Evolutionary conservation across 768 basidiomycete species (phyloP).

Genomic region (Macrolepiota fuliginosa): DNA sequence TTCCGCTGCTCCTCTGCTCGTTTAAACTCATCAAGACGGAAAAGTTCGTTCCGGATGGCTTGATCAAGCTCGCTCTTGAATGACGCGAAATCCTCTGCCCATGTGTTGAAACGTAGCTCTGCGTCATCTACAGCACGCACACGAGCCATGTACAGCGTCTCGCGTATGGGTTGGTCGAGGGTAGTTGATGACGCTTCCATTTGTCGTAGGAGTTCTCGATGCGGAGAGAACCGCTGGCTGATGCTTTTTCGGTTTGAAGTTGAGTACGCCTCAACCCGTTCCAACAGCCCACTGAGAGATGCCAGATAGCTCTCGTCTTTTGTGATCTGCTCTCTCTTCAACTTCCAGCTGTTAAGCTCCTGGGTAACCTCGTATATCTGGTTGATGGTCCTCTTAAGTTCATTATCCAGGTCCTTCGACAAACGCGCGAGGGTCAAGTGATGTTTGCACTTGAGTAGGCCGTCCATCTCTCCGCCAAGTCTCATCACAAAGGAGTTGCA

Average conservation of each 20-base stretch:
- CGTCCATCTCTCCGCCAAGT: constrained; percentile 53
- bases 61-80: constrained; percentile 40
- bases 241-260: constrained; percentile 15
- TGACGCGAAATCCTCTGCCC: constrained; percentile 41
- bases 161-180: constrained; percentile 42
- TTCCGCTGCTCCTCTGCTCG: constrained; percentile 31
- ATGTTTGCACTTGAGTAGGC: constrained; percentile 42
- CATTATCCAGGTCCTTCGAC: constrained; percentile 50
- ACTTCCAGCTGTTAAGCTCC: constrained; percentile 38
- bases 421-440: constrained; percentile 51
- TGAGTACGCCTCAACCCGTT: constrained; percentile 32
- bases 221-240: constrained; percentile 46
- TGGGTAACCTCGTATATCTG: constrained; percentile 20
- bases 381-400: constrained; percentile 33
- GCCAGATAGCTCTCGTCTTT: constrained; percentile 17
- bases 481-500: constrained; percentile 67
- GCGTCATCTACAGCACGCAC: constrained; percentile 48
- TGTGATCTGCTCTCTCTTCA: background rate
- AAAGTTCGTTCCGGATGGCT: constrained; percentile 38
- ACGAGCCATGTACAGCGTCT: constrained; percentile 48
- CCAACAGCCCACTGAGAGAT: constrained; percentile 32
- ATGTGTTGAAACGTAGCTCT: constrained; percentile 45
- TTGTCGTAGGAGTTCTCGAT: constrained; percentile 50
- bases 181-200: constrained; percentile 51
- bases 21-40: constrained; percentile 36